phyloP scores from a whole-genome alignment of 2,329 filamentous ascomycete species.

The Elsinoe necatrix region DNA sequence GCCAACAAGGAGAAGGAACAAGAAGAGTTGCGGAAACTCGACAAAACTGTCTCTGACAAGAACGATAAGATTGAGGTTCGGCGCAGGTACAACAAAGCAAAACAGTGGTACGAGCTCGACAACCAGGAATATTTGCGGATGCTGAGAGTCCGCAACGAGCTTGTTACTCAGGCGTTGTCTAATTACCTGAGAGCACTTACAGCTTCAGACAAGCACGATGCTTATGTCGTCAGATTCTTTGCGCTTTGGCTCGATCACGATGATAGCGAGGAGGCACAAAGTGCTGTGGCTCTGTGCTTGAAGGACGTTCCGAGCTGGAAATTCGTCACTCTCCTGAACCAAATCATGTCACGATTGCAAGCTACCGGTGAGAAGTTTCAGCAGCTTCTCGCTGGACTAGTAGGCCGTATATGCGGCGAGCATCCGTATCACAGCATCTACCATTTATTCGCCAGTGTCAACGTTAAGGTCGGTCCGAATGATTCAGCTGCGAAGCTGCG shows the following conservation, averaged over 20 bases:
- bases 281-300: slow-evolving; percentile 63
- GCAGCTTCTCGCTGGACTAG: slow-evolving; percentile 59
- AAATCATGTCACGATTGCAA: slow-evolving; percentile 85
- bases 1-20: slow-evolving; percentile 75
- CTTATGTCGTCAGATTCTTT: slow-evolving; percentile 83
- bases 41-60: slow-evolving; percentile 29
- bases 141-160: slow-evolving; percentile 65
- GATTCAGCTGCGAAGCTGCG: slow-evolving; percentile 69
- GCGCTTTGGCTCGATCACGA: slow-evolving; percentile 89
- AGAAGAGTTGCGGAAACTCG: slow-evolving; percentile 57
- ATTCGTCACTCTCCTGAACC: slow-evolving; percentile 88
- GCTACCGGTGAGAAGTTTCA: slow-evolving; percentile 66
- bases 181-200: slow-evolving; percentile 83
- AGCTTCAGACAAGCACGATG: slow-evolving; percentile 81
- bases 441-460: slow-evolving; percentile 79
- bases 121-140: slow-evolving; percentile 76
- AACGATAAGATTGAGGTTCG: slow-evolving; percentile 30
- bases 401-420: slow-evolving; percentile 77
- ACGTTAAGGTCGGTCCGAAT: slow-evolving; percentile 49
- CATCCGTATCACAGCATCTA: slow-evolving; percentile 98
- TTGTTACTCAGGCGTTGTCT: slow-evolving; percentile 80
- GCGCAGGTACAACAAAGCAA: slow-evolving; percentile 56
- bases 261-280: slow-evolving; percentile 66
- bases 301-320: slow-evolving; percentile 75
- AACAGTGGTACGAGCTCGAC: slow-evolving; percentile 83